A percentile compares a stretch with the other conserved stretches of the same genome.
Evolutionary conservation across 495 filamentous ascomycete species (phyloP).

Genomic region (Neurospora pannonica): DNA sequence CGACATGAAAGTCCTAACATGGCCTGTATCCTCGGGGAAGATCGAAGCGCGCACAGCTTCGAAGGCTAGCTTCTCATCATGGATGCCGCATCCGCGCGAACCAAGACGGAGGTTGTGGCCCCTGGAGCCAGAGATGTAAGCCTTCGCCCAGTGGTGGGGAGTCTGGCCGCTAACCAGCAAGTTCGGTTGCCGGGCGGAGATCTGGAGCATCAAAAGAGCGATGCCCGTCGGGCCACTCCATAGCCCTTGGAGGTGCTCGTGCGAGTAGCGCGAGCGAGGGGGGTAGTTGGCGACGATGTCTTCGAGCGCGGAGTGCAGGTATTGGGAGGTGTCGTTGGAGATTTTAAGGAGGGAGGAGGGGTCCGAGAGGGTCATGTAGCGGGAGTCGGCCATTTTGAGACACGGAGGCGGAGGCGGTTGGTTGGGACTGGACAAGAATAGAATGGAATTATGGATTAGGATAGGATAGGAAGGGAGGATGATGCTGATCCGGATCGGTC

Average conservation of each 20-base stretch:
- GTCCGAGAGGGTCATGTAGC: slow-evolving; percentile 7
- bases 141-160: slow-evolving; percentile 38
- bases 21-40: slow-evolving; percentile 27
- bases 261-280: slow-evolving; percentile 17
- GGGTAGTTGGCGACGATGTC: slow-evolving; percentile 24
- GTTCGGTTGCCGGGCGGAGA: slow-evolving; percentile 38
- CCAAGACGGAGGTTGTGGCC: slow-evolving; percentile 24
- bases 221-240: slow-evolving; percentile 52
- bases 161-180: slow-evolving; percentile 34
- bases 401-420: neutral
- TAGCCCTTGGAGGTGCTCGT: slow-evolving; percentile 33
- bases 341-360: slow-evolving; percentile 1
- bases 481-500: neutral
- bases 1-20: slow-evolving; percentile 35
- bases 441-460: neutral
- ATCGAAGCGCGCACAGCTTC: slow-evolving; percentile 42
- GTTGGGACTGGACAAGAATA: neutral
- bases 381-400: neutral
- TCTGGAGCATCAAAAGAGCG: slow-evolving; percentile 47
- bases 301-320: slow-evolving; percentile 19
- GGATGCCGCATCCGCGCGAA: slow-evolving; percentile 40
- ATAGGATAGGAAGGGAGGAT: neutral
- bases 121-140: slow-evolving; percentile 35
- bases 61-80: slow-evolving; percentile 44
- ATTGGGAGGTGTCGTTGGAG: slow-evolving; percentile 5